Conservation (phyloP, 1,284 basidiomycete genomes). For the Salmacisia buchloeana region DNA sequence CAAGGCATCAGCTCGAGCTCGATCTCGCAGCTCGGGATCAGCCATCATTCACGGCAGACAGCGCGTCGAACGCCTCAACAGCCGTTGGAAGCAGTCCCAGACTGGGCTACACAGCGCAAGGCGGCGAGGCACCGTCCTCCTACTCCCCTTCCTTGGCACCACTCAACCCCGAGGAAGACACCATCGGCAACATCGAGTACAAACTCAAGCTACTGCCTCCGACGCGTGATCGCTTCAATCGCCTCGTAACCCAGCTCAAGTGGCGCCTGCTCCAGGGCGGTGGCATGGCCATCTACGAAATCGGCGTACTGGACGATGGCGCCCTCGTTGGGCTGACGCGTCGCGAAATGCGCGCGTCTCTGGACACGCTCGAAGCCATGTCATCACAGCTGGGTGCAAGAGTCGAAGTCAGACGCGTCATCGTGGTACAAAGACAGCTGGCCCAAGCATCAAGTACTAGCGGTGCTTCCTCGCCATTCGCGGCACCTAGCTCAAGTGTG, state of each 20-base stretch:
- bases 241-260: slow-evolving; percentile 47
- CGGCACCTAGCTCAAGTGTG: too few relatives aligned
- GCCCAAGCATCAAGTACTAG: too few relatives aligned
- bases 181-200: slow-evolving; percentile 48
- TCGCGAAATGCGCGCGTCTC: slow-evolving; percentile 38
- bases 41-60: slow-evolving; percentile 5
- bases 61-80: too few relatives aligned
- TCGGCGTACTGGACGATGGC: slow-evolving; percentile 49
- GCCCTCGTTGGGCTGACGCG: slow-evolving; percentile 37
- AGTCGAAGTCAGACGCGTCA: slow-evolving; percentile 5
- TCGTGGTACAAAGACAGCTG: slow-evolving; percentile 3
- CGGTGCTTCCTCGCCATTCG: too few relatives aligned
- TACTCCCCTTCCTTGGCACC: slow-evolving; percentile 6
- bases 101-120: not conserved
- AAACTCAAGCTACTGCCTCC: slow-evolving; percentile 47
- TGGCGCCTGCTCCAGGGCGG: slow-evolving; percentile 49
- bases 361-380: slow-evolving; percentile 38
- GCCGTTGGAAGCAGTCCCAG: not conserved
- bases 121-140: not conserved
- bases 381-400: slow-evolving; percentile 32
- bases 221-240: slow-evolving; percentile 41
- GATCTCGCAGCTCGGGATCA: not conserved
- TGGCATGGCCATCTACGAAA: slow-evolving; percentile 45
- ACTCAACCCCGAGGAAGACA: slow-evolving; percentile 43
- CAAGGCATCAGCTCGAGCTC: too few relatives aligned